Conservation (phyloP, 75 land plant genomes). For the Selaginella moellendorffii region DNA sequence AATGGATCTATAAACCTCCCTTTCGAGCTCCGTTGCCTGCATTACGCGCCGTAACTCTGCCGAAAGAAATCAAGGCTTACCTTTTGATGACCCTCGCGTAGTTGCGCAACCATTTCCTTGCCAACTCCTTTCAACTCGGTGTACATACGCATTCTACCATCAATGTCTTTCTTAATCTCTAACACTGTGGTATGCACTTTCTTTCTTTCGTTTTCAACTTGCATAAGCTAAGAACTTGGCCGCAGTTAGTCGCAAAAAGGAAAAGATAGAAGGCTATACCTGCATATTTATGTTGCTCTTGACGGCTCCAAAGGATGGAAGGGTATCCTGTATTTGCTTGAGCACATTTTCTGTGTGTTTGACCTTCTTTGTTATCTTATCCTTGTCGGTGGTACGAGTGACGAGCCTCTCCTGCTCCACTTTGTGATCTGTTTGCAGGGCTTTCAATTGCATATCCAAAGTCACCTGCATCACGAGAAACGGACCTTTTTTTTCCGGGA, state of each 20-base stretch:
- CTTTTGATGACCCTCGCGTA: conserved; percentile 12
- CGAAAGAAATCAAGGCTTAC: conserved; percentile 9
- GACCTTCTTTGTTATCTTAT: conserved; percentile 8
- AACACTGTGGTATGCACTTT: conserved; percentile 4
- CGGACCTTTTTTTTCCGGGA: no score
- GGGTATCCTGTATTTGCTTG: conserved; percentile 4
- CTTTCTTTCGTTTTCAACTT: conserved; percentile 9
- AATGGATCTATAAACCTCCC: conserved; percentile 4
- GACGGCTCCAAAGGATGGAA: conserved; percentile 12
- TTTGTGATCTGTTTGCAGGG: conserved; percentile 15
- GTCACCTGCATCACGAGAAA: no score
- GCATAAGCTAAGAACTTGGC: conserved; percentile 6
- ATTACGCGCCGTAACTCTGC: no score
- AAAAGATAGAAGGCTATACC: no score
- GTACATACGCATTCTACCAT: conserved; percentile 13
- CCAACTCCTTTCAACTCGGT: conserved; percentile 10
- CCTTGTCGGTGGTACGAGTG: conserved; percentile 19
- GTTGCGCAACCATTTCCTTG: conserved; percentile 17
- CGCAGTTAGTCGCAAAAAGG: no score
- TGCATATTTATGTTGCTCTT: conserved; percentile 17
- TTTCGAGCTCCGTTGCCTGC: conserved; percentile 18
- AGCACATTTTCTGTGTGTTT: conserved; percentile 14
- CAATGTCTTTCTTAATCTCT: conserved; percentile 23
- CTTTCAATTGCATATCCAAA: conserved; percentile 26
- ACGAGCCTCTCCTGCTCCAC: conserved; percentile 15